Conservation (phyloP, 768 basidiomycete species). For the Glaciozyma martinii region DNA sequence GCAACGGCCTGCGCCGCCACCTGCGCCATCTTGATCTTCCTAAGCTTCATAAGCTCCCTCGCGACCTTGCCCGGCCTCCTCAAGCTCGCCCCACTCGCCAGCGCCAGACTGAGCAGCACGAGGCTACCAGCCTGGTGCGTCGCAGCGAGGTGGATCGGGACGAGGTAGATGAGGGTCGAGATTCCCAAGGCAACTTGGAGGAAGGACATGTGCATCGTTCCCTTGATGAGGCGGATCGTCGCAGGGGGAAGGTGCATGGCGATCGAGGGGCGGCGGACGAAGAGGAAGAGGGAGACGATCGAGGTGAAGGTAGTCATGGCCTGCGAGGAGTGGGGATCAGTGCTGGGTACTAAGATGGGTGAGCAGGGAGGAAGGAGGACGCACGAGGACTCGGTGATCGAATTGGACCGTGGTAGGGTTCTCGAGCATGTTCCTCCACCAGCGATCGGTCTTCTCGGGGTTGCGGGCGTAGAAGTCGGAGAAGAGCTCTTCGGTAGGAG, state of each 20-base stretch:
- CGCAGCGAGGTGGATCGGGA: conserved; percentile 84
- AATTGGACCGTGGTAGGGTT: conserved; percentile 98
- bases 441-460: conserved; percentile 62
- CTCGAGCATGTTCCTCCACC: conserved; percentile 94
- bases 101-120: conserved; percentile 67
- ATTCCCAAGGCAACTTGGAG: conserved; percentile 69
- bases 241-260: conserved; percentile 20
- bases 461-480: conserved; percentile 63
- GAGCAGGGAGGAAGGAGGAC: neutral
- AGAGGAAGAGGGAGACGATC: conserved; percentile 56
- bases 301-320: conserved; percentile 74
- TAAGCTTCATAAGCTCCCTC: conserved; percentile 14
- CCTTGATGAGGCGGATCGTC: conserved; percentile 53
- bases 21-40: conserved; percentile 9
- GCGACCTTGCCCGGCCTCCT: conserved; percentile 17
- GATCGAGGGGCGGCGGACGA: conserved; percentile 42
- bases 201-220: conserved; percentile 39
- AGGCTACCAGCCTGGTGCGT: conserved; percentile 94
- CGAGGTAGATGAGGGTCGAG: conserved; percentile 79
- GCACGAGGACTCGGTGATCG: conserved; percentile 79
- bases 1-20: neutral
- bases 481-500: conserved; percentile 74
- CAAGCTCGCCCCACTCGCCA: conserved; percentile 45
- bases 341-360: neutral
- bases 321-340: conserved; percentile 41